Evolutionary conservation across 2,329 filamentous ascomycete species (phyloP).

Genomic region (Rutstroemia sp.): DNA sequence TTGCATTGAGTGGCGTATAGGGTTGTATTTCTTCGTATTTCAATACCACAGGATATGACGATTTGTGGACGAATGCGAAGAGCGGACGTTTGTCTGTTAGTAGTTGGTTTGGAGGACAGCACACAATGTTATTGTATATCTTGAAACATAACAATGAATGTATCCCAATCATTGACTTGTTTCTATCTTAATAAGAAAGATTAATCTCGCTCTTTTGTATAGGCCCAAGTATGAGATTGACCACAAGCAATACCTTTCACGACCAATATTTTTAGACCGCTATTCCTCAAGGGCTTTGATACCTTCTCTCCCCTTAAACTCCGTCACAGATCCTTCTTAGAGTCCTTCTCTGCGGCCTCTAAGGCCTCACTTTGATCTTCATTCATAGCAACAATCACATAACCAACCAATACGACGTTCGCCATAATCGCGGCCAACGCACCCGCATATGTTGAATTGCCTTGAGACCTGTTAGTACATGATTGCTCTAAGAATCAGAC

Average conservation of each 20-base stretch:
- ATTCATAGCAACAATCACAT: constrained; percentile 83
- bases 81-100: neutral
- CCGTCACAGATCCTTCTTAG: constrained; percentile 11
- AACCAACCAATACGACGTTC: constrained; percentile 84
- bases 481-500: neutral
- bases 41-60: neutral
- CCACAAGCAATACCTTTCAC: constrained; percentile 5
- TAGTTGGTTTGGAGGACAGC: too few species aligned
- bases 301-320: too few species aligned
- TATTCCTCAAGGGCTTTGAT: neutral
- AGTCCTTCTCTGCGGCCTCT: constrained; percentile 37
- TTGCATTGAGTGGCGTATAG: constrained; percentile 18
- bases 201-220: neutral
- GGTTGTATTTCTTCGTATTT: constrained; percentile 4
- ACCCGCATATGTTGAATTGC: constrained; percentile 82
- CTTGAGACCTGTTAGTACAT: constrained; percentile 36
- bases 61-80: neutral
- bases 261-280: neutral
- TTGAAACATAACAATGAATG: constrained; percentile 2
- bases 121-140: neutral
- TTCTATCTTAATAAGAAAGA: neutral
- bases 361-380: constrained; percentile 57
- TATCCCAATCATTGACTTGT: neutral
- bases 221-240: neutral
- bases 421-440: constrained; percentile 81